Evolutionary conservation across 108 stramenopile species (phyloP), one percentile per base, ranked within the genome.

Genomic region (Fragilaria crotonensis): DNA sequence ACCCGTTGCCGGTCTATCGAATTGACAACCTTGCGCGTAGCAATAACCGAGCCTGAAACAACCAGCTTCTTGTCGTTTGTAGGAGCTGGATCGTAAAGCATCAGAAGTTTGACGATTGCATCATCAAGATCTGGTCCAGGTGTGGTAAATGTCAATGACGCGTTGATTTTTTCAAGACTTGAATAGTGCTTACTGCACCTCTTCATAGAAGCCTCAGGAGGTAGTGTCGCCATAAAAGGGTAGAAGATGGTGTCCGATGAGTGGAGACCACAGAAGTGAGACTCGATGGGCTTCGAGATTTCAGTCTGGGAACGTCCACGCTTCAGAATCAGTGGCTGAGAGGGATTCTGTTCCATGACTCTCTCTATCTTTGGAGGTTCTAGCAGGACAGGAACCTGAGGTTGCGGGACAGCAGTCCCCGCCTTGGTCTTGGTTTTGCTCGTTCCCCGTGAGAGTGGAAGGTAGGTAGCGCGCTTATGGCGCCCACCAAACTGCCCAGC

Each of bases 211-310:
- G 70, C 60, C 53, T 80, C 73, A 14, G 59, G 41, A 14, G 79
- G 79, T 0, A 80, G 52, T 21, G 57, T 23, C 30, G 76, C 66
- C 66, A 80, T 29, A 48, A 80, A 80, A 22, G 79, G 79, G 59
- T 75, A 80, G 52, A 75, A 80, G 5, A 64, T n/a, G 17, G 64
- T 63, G 5, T 58, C 60, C 29, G 63, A 66, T 3, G 74, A 68
- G 27, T 50, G 26, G 36, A 74, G 57, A 22, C 73, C 73, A 36
- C 55, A 57, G 4, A 2, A 57, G 30, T n/a, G 17, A 30, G 28
- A 20, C n/a, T 51, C 49, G 14, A 9, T 17, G 14, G 7, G 19
- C 14, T 51, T 51, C 49, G 19, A 23, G 49, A n/a, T 19, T 17
- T 51, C 49, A n/a, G 49, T 7, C 49, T 17, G n/a, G 5, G 49